Evolutionary conservation across 805 yeast genomes (phyloP).

Genomic region (Saccharomyces paradoxus): DNA sequence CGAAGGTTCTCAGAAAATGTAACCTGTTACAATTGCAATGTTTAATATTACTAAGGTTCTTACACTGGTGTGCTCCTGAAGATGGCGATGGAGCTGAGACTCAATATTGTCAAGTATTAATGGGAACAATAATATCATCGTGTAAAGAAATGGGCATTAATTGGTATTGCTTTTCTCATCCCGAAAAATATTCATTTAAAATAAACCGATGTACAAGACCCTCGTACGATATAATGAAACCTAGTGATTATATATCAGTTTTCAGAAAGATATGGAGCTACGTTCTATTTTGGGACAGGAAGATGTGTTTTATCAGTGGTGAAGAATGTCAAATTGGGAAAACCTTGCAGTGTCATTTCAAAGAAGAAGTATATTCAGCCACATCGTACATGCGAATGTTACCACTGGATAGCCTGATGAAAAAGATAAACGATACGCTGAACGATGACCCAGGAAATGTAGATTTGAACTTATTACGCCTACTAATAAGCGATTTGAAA

Average conservation of each 20-base stretch:
- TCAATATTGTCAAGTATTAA: conserved; percentile 23
- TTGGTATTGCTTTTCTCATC: conserved; percentile 18
- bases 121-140: conserved; percentile 24
- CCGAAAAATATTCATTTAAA: conserved; percentile 13
- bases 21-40: conserved; percentile 24
- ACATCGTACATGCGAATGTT: conserved; percentile 18
- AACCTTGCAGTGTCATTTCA: conserved; percentile 10
- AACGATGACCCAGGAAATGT: conserved; percentile 18
- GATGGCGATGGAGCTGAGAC: conserved; percentile 28
- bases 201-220: conserved; percentile 18
- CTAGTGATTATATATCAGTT: conserved; percentile 10
- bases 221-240: conserved; percentile 7
- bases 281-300: conserved; percentile 27
- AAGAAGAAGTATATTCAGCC: background rate
- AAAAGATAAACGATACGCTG: conserved; percentile 14
- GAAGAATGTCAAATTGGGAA: conserved; percentile 23
- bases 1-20: conserved; percentile 23
- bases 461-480: conserved; percentile 6
- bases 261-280: conserved; percentile 22
- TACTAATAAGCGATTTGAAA: conserved; percentile 8
- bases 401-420: conserved; percentile 13
- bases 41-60: conserved; percentile 22
- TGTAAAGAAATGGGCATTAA: conserved; percentile 25
- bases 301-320: conserved; percentile 23
- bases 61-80: conserved; percentile 30